Percentiles rank a stretch among this genome's conserved stretches.
Conservation (phyloP, 768 basidiomycete genomes). For the Pilatotrama ljubarskyi region DNA sequence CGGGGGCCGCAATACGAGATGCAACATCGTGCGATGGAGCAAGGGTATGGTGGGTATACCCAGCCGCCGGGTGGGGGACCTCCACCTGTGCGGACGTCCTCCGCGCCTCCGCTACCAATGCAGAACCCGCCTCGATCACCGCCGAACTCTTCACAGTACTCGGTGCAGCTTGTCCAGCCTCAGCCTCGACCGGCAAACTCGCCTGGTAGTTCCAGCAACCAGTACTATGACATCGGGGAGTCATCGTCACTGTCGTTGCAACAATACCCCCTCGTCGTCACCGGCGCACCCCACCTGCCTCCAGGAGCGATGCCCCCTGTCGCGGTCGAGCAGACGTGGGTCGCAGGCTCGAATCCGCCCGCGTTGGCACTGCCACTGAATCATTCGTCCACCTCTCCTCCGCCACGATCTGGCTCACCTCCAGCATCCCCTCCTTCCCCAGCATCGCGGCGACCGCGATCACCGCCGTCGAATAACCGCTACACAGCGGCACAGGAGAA, state of each 20-base stretch:
- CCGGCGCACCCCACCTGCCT: slow-evolving; percentile 46
- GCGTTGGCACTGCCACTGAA: slow-evolving; percentile 28
- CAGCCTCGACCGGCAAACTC: slow-evolving; percentile 35
- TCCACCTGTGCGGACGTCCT: slow-evolving; percentile 19
- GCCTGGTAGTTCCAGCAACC: slow-evolving; percentile 18
- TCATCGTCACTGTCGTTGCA: slow-evolving; percentile 31
- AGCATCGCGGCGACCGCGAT: slow-evolving; percentile 47
- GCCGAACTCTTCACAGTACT: slow-evolving; percentile 20
- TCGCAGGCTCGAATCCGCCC: slow-evolving; percentile 35
- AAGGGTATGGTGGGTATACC: slow-evolving; percentile 60
- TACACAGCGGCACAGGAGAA: slow-evolving; percentile 37
- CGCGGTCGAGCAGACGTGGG: slow-evolving; percentile 33
- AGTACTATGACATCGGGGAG: slow-evolving; percentile 37
- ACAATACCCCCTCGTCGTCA: slow-evolving; percentile 27
- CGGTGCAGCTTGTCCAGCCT: slow-evolving; percentile 29
- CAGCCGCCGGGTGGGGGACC: slow-evolving; percentile 10
- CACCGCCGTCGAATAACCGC: slow-evolving; percentile 51
- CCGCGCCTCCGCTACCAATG: slow-evolving; percentile 28
- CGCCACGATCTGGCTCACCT: slow-evolving; percentile 33
- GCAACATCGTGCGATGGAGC: slow-evolving; percentile 91
- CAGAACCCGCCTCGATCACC: slow-evolving; percentile 9
- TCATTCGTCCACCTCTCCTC: slow-evolving; percentile 37
- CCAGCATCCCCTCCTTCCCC: slow-evolving; percentile 32
- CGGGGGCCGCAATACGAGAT: slow-evolving; percentile 90
- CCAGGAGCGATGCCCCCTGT: slow-evolving; percentile 66